Evolutionary conservation across 2,329 filamentous ascomycete species (phyloP).

Genomic region (Arthroderma uncinatum): DNA sequence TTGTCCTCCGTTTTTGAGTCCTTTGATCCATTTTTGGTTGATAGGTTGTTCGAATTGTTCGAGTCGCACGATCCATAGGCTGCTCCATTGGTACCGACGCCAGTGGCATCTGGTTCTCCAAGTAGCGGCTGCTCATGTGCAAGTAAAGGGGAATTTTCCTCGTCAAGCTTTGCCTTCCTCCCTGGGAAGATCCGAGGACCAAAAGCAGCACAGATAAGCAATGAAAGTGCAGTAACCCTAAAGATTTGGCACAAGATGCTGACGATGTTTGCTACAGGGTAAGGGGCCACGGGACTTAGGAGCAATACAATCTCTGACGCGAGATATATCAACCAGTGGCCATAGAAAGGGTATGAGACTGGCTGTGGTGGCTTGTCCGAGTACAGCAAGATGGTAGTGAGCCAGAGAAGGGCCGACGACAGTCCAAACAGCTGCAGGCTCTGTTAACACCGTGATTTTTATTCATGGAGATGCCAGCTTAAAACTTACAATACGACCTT

Average conservation of each 20-base stretch:
- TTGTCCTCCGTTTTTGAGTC: background rate
- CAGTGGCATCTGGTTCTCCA: slow-evolving; percentile 12
- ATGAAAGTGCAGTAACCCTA: slow-evolving; percentile 14
- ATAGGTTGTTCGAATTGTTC: background rate
- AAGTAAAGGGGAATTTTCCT: slow-evolving; percentile 18
- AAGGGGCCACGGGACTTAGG: slow-evolving; percentile 27
- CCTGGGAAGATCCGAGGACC: slow-evolving; percentile 6
- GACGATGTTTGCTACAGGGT: slow-evolving; percentile 16
- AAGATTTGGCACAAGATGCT: slow-evolving; percentile 16
- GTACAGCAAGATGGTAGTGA: slow-evolving; percentile 47
- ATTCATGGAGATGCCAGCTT: background rate
- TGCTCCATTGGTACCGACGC: slow-evolving; percentile 23
- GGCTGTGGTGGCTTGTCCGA: slow-evolving; percentile 39
- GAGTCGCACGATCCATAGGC: slow-evolving; percentile 20
- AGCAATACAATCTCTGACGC: slow-evolving; percentile 44
- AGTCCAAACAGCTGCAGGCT: slow-evolving; percentile 43
- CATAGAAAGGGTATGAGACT: slow-evolving; percentile 53
- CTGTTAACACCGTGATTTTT: background rate
- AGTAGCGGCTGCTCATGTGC: background rate
- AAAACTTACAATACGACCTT: slow-evolving; percentile 14
- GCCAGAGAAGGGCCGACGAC: slow-evolving; percentile 54
- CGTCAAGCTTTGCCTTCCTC: slow-evolving; percentile 12
- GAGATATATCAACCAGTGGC: slow-evolving; percentile 50
- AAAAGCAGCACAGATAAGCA: slow-evolving; percentile 14
- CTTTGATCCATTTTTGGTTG: background rate